These are phyloP conservation scores for Oldenlandia corymbosa DNA, from an alignment of 257 asterid genomes.

Conservation along the genomic window DNA sequence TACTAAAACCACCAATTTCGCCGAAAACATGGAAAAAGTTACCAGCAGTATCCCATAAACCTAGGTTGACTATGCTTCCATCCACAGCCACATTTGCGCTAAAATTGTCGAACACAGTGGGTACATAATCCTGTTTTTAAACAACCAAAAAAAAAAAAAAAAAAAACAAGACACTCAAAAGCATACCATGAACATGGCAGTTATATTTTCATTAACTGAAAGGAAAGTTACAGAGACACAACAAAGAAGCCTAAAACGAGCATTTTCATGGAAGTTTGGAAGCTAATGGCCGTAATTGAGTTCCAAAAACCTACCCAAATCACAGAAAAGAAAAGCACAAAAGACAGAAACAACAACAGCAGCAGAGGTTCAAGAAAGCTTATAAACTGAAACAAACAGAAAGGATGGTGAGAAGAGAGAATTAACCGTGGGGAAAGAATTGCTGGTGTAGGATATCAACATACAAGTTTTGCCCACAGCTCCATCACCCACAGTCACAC, in stretches of 20 bases:
- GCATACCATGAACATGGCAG: too few relatives aligned
- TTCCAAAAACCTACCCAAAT: conserved; percentile 10
- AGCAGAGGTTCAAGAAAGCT: not conserved
- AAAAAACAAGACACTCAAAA: too few relatives aligned
- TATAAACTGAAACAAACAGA: too few relatives aligned
- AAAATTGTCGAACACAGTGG: conserved; percentile 91
- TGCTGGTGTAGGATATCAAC: conserved; percentile 97
- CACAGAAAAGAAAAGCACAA: not conserved
- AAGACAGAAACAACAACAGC: not conserved
- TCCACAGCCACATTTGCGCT: conserved; percentile 97
- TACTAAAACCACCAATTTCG: too few relatives aligned
- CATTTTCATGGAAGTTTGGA: too few relatives aligned
- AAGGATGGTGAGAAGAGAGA: conserved; percentile 7
- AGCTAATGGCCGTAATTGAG: too few relatives aligned
- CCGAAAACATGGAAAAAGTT: not conserved
- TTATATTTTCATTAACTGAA: too few relatives aligned
- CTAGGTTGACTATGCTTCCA: conserved; percentile 84
- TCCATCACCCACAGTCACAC: conserved; percentile 99
- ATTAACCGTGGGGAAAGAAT: conserved; percentile 93
- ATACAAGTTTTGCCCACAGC: conserved; percentile 99
- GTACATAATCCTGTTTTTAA: conserved; percentile 72
- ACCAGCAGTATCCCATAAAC: conserved; percentile 99
- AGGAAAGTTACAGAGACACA: too few relatives aligned
- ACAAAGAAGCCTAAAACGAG: too few relatives aligned
- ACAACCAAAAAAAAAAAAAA: too few relatives aligned